These are phyloP conservation scores for Leccinum subtestaceum DNA, from an alignment of 768 basidiomycete genomes.

Conservation along the genomic window DNA sequence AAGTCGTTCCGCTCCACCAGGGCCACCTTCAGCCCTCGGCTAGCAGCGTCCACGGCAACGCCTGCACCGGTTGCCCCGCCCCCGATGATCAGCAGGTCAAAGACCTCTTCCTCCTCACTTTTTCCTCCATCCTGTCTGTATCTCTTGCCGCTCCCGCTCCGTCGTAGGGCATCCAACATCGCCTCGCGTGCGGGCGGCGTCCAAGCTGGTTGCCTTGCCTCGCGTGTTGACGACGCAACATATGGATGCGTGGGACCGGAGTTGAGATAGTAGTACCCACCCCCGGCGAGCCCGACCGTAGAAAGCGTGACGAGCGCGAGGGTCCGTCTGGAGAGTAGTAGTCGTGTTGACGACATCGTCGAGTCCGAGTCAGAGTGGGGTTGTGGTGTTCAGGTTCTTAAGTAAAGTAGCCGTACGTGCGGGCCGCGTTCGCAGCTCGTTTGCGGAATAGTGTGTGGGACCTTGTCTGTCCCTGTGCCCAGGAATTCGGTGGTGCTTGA, in stretches of 20 bases:
- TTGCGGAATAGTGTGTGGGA: background rate
- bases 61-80: constrained; percentile 97
- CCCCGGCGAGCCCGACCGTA: constrained; percentile 50
- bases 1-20: constrained; percentile 94
- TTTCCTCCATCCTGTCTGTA: constrained; percentile 35
- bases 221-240: constrained; percentile 56
- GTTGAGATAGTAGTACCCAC: constrained; percentile 70
- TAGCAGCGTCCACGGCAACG: constrained; percentile 93
- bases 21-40: constrained; percentile 87
- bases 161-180: constrained; percentile 55
- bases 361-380: background rate
- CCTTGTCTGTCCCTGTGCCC: background rate
- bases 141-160: constrained; percentile 1
- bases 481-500: background rate
- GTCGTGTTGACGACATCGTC: constrained; percentile 14
- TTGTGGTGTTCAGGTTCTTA: background rate
- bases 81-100: constrained; percentile 83
- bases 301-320: constrained; percentile 53
- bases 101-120: constrained; percentile 52
- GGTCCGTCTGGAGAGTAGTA: constrained; percentile 53
- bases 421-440: background rate
- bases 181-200: constrained; percentile 67
- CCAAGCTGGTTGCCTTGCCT: constrained; percentile 73
- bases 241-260: constrained; percentile 59
- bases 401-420: background rate